phyloP scores from a whole-genome alignment of 1,284 basidiomycete genomes.

The Hymenochaete sp. region DNA sequence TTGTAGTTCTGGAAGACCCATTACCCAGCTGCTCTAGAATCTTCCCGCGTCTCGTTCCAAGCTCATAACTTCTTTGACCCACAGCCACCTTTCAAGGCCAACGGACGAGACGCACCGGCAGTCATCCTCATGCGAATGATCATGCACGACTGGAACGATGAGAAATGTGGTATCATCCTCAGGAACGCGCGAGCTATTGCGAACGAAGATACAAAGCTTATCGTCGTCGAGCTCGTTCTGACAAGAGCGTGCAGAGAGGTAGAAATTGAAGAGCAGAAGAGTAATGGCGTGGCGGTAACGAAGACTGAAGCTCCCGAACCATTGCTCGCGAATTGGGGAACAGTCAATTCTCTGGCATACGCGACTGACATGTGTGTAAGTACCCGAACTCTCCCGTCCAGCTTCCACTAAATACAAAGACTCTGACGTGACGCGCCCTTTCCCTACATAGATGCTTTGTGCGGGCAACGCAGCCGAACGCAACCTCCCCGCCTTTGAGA shows the following conservation, averaged over 20 bases:
- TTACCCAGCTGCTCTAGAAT: neutral
- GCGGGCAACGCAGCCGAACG: slow-evolving; percentile 7
- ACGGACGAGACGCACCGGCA: too few species aligned
- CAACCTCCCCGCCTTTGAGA: slow-evolving; percentile 2
- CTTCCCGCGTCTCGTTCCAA: neutral
- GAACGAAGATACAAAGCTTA: slow-evolving; percentile 20
- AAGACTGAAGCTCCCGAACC: slow-evolving; percentile 10
- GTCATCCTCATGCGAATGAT: slow-evolving; percentile 23
- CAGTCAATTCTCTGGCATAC: slow-evolving; percentile 14
- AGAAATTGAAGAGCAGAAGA: too few species aligned
- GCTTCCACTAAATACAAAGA: neutral
- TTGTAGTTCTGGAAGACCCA: neutral
- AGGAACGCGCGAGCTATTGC: slow-evolving; percentile 23
- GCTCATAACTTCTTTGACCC: slow-evolving; percentile 22
- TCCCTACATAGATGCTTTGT: slow-evolving; percentile 4
- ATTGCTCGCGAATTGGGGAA: slow-evolving; percentile 17
- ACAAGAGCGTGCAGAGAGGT: slow-evolving; percentile 18
- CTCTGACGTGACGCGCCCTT: neutral
- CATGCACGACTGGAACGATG: slow-evolving; percentile 25
- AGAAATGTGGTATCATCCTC: slow-evolving; percentile 21
- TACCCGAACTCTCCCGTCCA: neutral
- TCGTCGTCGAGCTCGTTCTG: slow-evolving; percentile 21
- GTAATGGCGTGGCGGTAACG: neutral
- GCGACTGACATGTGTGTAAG: slow-evolving; percentile 15
- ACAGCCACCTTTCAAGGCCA: slow-evolving; percentile 21